A percentile compares a stretch with the other conserved stretches of the same genome.
These are phyloP conservation scores for Leccinum longicurvipes DNA, from an alignment of 768 basidiomycete genomes.

Conservation along the genomic window DNA sequence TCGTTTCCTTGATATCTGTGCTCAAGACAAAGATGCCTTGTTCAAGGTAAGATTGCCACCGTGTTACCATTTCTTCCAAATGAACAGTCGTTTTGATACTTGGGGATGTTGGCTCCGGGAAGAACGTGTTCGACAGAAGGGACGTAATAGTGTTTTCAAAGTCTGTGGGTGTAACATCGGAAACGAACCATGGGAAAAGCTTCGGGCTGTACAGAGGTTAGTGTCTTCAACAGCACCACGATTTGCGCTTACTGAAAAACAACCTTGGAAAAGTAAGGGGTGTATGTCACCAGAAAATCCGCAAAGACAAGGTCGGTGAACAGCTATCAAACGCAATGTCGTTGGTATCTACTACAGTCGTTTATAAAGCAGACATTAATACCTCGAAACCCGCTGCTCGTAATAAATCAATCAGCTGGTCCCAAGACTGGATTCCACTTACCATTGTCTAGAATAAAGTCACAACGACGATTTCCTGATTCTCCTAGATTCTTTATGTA, in stretches of 20 bases:
- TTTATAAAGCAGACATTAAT: constrained; percentile 3
- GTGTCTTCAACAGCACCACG: not conserved
- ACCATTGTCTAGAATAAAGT: constrained; percentile 94
- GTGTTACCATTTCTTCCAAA: constrained; percentile 55
- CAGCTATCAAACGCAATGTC: constrained; percentile 45
- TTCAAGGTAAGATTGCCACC: constrained; percentile 75
- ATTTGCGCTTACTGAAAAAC: constrained; percentile 79
- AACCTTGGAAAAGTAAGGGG: constrained; percentile 75
- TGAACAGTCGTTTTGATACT: constrained; percentile 34
- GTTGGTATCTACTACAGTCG: not conserved
- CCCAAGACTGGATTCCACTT: constrained; percentile 5
- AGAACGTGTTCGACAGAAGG: constrained; percentile 60
- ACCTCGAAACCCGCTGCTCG: constrained; percentile 86
- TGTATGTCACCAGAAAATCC: constrained; percentile 88
- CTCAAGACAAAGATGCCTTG: constrained; percentile 70
- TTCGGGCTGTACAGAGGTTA: constrained; percentile 63
- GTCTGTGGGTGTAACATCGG: constrained; percentile 87
- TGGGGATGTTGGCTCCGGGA: constrained; percentile 31
- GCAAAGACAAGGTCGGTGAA: constrained; percentile 93
- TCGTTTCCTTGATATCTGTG: constrained; percentile 28
- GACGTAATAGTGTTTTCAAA: constrained; percentile 58
- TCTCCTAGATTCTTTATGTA: constrained; percentile 57
- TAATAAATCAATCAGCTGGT: not conserved
- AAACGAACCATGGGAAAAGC: constrained; percentile 96
- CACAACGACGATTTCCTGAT: constrained; percentile 45